Percentiles rank a stretch among this genome's conserved stretches.
phyloP scores from a whole-genome alignment of 495 filamentous ascomycete genomes.

The Talaromyces thailandensis region DNA sequence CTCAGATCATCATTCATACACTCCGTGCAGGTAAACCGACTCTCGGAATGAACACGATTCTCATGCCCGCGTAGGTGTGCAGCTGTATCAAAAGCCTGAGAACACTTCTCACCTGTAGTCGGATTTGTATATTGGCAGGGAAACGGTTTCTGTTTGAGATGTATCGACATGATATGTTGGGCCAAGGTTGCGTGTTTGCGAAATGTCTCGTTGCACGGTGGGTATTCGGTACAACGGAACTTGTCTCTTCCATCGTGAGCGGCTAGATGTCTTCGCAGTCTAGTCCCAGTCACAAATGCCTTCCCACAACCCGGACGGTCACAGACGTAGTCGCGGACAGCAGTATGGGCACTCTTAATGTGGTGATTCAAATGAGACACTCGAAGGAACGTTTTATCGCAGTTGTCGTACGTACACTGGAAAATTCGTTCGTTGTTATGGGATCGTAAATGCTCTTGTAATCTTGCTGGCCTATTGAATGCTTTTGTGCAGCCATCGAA shows the following conservation, averaged over 20 bases:
- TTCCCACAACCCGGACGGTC: slow-evolving; percentile 63
- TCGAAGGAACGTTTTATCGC: slow-evolving; percentile 74
- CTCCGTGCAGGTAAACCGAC: slow-evolving; percentile 63
- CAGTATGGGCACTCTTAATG: slow-evolving; percentile 68
- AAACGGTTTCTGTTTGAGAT: slow-evolving; percentile 61
- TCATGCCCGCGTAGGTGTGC: slow-evolving; percentile 62
- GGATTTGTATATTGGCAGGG: slow-evolving; percentile 51
- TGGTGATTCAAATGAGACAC: slow-evolving; percentile 77
- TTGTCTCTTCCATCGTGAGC: slow-evolving; percentile 61
- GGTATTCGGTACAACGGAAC: slow-evolving; percentile 63
- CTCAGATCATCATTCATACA: slow-evolving; percentile 37
- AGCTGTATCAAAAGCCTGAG: slow-evolving; percentile 60
- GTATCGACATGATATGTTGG: slow-evolving; percentile 65
- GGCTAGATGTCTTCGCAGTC: slow-evolving; percentile 58
- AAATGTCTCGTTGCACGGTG: slow-evolving; percentile 70
- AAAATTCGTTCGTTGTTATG: slow-evolving; percentile 75
- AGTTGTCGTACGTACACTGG: slow-evolving; percentile 55
- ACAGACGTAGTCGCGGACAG: slow-evolving; percentile 64
- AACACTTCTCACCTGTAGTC: slow-evolving; percentile 50
- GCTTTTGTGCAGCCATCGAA: slow-evolving; percentile 62
- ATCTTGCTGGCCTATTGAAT: slow-evolving; percentile 79
- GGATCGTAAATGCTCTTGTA: slow-evolving; percentile 67
- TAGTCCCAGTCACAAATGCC: slow-evolving; percentile 64
- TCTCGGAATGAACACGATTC: slow-evolving; percentile 56
- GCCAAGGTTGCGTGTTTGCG: slow-evolving; percentile 82